Percentiles rank a stretch among this genome's conserved stretches.
Evolutionary conservation across 129 eudicot species (phyloP).

Genomic region (Silybum marianum): DNA sequence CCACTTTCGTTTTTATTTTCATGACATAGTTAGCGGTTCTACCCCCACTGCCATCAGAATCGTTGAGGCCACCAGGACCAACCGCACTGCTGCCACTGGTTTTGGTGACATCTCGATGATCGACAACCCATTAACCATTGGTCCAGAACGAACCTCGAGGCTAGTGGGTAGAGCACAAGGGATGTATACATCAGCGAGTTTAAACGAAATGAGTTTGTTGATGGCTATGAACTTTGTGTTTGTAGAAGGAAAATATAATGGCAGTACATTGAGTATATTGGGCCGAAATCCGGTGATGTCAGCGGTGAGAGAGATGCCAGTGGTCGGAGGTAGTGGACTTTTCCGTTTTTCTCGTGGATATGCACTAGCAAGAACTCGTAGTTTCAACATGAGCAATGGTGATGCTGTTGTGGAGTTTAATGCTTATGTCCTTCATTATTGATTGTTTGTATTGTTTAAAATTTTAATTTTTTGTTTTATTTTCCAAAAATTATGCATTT

Average conservation of each 20-base stretch:
- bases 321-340: conserved; percentile 62
- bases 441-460: not conserved
- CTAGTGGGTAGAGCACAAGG: conserved; percentile 58
- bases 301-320: conserved; percentile 52
- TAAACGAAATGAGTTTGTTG: conserved; percentile 32
- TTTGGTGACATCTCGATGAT: conserved; percentile 49
- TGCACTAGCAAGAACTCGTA: conserved; percentile 47
- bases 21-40: conserved; percentile 48
- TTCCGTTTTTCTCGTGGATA: conserved; percentile 61
- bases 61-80: conserved; percentile 39
- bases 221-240: conserved; percentile 52
- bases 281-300: conserved; percentile 50
- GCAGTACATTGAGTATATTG: conserved; percentile 50
- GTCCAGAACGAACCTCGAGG: conserved; percentile 43
- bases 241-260: conserved; percentile 51
- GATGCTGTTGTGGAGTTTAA: conserved; percentile 56
- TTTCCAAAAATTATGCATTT: not conserved
- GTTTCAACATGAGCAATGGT: conserved; percentile 29
- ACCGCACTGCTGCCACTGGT: conserved; percentile 35
- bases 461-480: not conserved
- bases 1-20: conserved; percentile 51
- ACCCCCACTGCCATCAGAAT: conserved; percentile 36
- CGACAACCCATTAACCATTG: conserved; percentile 54
- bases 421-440: conserved; percentile 46
- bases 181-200: conserved; percentile 41